Conservation (phyloP, 2,329 filamentous ascomycete genomes). For the Graphiopsis chlorocephala region DNA sequence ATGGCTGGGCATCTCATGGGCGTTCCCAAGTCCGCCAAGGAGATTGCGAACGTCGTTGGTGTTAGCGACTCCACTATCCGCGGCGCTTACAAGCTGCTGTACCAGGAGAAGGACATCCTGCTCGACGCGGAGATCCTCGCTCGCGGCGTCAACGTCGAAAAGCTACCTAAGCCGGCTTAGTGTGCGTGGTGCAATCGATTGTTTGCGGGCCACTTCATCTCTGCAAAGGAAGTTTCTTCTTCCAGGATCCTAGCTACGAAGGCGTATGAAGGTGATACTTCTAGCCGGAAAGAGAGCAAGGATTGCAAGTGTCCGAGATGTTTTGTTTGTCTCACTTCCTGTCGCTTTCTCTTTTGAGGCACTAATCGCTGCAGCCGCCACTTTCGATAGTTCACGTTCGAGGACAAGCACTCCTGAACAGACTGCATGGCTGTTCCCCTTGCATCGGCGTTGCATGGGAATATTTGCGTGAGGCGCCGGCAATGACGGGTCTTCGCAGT, state of each 20-base stretch:
- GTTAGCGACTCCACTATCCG: conserved; percentile 97
- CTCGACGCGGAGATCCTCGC: conserved; percentile 73
- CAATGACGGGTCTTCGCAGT: not conserved
- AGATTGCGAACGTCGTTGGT: conserved; percentile 78
- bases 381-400: not conserved
- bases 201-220: not conserved
- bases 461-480: not conserved
- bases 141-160: conserved; percentile 68
- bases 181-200: not conserved
- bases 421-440: not conserved
- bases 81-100: conserved; percentile 88
- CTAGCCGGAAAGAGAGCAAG: not conserved
- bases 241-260: not conserved
- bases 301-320: not conserved
- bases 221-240: not conserved
- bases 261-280: conserved; percentile 12
- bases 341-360: no score
- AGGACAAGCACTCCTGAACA: not conserved
- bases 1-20: conserved; percentile 88
- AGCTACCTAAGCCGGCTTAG: conserved; percentile 56
- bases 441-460: not conserved
- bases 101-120: conserved; percentile 68
- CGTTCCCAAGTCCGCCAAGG: conserved; percentile 74
- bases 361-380: no score
- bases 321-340: not conserved